phyloP scores from a whole-genome alignment of 257 asterid species.

The Jasminum sambac region DNA sequence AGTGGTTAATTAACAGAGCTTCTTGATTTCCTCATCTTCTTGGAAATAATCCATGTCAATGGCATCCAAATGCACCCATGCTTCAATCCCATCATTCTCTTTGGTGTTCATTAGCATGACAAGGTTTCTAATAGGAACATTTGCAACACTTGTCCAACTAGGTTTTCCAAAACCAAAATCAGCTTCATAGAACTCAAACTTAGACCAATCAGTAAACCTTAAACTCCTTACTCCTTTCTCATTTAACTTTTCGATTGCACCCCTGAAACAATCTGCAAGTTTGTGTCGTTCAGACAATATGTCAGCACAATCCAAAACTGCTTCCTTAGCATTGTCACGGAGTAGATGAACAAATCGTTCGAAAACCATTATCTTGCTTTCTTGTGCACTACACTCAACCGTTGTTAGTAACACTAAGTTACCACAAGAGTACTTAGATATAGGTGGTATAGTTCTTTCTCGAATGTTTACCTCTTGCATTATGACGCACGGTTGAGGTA shows the following conservation, averaged over 20 bases:
- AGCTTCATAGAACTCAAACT: constrained; percentile 30
- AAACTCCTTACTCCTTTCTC: background rate
- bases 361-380: background rate
- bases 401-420: constrained; percentile 19
- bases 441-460: constrained; percentile 15
- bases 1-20: background rate
- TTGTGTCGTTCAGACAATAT: constrained; percentile 22
- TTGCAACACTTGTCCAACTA: constrained; percentile 30
- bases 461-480: constrained; percentile 10
- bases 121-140: constrained; percentile 22
- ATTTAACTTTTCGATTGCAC: background rate
- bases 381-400: background rate
- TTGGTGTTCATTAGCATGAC: constrained; percentile 33
- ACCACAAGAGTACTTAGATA: constrained; percentile 22
- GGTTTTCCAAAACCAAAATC: constrained; percentile 43
- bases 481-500: background rate
- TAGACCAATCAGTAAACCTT: constrained; percentile 35
- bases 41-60: constrained; percentile 23
- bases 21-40: constrained; percentile 9
- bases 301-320: constrained; percentile 16
- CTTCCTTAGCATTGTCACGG: constrained; percentile 4
- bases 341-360: background rate
- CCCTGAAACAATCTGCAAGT: constrained; percentile 9
- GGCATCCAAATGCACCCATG: constrained; percentile 37
- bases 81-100: constrained; percentile 39